Conservation (phyloP, 306 rosid genomes). For the Trichosanthes cucumerina region DNA sequence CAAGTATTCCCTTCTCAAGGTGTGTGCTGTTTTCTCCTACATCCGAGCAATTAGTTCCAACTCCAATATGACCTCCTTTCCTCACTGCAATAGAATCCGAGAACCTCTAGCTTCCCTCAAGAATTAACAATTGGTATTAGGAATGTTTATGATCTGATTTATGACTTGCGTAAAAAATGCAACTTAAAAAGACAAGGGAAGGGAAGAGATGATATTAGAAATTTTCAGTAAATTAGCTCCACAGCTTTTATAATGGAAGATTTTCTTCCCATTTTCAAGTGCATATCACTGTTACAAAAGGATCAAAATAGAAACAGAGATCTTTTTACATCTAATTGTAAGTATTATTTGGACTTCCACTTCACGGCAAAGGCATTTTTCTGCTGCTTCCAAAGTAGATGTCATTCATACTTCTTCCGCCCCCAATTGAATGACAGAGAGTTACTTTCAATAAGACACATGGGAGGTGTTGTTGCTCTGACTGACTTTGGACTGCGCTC, state of each 20-base stretch:
- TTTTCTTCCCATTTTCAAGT: conserved; percentile 13
- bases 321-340: conserved; percentile 35
- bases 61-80: background rate
- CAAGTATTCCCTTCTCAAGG: background rate
- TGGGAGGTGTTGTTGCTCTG: conserved; percentile 12
- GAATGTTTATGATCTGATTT: background rate
- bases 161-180: background rate
- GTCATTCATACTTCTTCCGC: conserved; percentile 39
- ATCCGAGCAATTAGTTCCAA: background rate
- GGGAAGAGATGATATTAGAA: background rate
- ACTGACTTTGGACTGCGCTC: conserved; percentile 26
- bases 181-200: background rate
- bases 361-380: conserved; percentile 20
- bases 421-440: conserved; percentile 18
- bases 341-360: conserved; percentile 28
- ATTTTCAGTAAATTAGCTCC: conserved; percentile 13
- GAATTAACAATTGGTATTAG: background rate
- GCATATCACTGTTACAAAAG: conserved; percentile 17
- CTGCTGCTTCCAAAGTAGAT: conserved; percentile 25
- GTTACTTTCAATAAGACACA: conserved; percentile 22
- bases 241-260: conserved; percentile 22
- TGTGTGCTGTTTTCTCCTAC: background rate
- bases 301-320: conserved; percentile 9
- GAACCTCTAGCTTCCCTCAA: background rate
- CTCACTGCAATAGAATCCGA: background rate